Conservation (phyloP, 2,329 filamentous ascomycete species). For the Neonectria punicea region DNA sequence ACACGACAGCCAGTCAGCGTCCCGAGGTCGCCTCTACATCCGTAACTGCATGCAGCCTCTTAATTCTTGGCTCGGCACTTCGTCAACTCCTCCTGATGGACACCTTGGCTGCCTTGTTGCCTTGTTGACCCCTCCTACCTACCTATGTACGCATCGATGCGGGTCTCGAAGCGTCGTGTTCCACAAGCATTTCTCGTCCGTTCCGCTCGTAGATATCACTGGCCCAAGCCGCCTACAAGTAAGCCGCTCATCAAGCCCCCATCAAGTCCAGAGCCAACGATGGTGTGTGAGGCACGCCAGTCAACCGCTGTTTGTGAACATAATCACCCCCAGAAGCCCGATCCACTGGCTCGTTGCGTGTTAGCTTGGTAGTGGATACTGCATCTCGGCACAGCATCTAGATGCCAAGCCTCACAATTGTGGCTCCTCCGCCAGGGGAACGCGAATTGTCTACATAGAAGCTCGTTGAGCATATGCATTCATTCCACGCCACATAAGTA, state of each 20-base stretch:
- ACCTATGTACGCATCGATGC: neutral
- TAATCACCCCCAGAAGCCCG: neutral
- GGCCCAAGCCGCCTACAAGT: neutral
- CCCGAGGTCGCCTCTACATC: neutral
- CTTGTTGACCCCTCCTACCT: slow-evolving; percentile 10
- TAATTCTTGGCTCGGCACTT: neutral
- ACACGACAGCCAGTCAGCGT: neutral
- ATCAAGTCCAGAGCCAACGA: neutral
- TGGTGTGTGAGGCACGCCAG: slow-evolving; percentile 9
- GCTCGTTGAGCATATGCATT: neutral
- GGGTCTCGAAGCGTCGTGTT: neutral
- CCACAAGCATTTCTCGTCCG: slow-evolving; percentile 14
- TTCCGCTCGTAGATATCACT: slow-evolving; percentile 2
- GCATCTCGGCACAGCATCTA: slow-evolving; percentile 1
- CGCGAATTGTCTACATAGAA: neutral
- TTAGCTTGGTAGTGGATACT: slow-evolving; percentile 10
- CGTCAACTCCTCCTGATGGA: too few species aligned
- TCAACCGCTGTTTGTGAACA: slow-evolving; percentile 5
- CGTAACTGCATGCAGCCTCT: neutral
- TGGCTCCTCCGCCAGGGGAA: neutral
- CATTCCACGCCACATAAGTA: neutral
- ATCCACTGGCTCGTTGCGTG: slow-evolving; percentile 14
- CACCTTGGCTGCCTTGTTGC: neutral
- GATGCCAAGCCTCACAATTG: slow-evolving; percentile 7
- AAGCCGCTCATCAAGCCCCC: neutral